phyloP scores from a whole-genome alignment of 306 rosid genomes.

The Clitoria ternatea region DNA sequence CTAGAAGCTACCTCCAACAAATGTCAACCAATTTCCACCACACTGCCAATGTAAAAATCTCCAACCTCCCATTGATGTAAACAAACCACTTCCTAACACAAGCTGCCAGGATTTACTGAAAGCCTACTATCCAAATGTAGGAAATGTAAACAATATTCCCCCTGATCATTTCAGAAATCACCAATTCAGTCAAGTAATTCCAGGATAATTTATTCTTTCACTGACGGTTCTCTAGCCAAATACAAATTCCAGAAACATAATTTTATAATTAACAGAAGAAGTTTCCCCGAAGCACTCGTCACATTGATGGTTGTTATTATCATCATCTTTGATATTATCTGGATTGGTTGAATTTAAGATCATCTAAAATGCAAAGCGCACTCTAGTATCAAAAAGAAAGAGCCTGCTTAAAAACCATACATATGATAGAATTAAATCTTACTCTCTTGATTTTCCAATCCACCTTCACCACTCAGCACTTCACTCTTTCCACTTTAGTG shows the following conservation, averaged over 20 bases:
- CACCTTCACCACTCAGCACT: background rate
- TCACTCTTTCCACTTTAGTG: background rate
- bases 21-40: background rate
- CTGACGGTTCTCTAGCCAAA: background rate
- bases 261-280: background rate
- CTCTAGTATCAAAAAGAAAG: background rate
- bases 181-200: constrained; percentile 2
- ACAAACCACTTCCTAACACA: constrained; percentile 13
- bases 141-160: background rate
- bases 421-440: background rate
- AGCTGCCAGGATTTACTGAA: constrained; percentile 6
- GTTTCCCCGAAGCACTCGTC: background rate
- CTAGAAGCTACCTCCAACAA: background rate
- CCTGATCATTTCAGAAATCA: background rate
- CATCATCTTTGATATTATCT: background rate
- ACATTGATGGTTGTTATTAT: background rate
- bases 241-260: background rate
- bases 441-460: background rate
- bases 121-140: background rate
- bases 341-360: background rate
- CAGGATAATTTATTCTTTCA: background rate
- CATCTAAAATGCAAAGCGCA: background rate
- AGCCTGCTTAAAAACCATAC: background rate
- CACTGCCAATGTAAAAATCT: background rate
- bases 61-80: background rate